Percentiles rank a stretch among this genome's conserved stretches.
Conservation (phyloP, 1,284 basidiomycete genomes). For the Neolentinus lepideus region DNA sequence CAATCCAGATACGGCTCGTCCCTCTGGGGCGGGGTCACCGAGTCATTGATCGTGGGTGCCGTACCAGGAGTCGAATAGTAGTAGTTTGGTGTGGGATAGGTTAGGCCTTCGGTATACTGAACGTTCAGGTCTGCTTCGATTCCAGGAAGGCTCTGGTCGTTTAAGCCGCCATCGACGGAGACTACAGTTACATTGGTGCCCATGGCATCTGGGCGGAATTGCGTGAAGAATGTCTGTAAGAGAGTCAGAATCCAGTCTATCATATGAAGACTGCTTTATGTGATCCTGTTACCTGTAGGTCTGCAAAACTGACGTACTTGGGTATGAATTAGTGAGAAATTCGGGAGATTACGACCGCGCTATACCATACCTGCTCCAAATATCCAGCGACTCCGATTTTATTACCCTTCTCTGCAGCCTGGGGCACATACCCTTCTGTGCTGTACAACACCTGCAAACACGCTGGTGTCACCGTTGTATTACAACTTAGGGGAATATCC, state of each 20-base stretch:
- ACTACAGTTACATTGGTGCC: slow-evolving; percentile 14
- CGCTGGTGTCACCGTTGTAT: slow-evolving; percentile 2
- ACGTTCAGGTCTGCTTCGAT: slow-evolving; percentile 42
- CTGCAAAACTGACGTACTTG: not conserved
- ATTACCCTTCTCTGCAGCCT: slow-evolving; percentile 29
- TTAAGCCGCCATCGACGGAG: slow-evolving; percentile 20
- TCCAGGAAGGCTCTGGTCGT: slow-evolving; percentile 12
- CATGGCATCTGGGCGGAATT: slow-evolving; percentile 14
- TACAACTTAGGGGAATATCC: slow-evolving; percentile 2
- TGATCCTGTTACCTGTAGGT: slow-evolving; percentile 1
- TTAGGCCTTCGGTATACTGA: slow-evolving; percentile 52
- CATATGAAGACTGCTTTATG: not conserved
- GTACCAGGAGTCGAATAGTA: slow-evolving; percentile 41
- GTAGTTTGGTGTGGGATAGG: slow-evolving; percentile 46
- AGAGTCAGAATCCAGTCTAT: not conserved
- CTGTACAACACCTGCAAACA: slow-evolving; percentile 4
- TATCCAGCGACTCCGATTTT: slow-evolving; percentile 50
- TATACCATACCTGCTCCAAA: slow-evolving; percentile 26
- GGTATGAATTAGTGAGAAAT: not conserved
- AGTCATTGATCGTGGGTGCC: slow-evolving; percentile 41
- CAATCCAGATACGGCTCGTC: slow-evolving; percentile 50
- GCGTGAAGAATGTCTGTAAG: slow-evolving; percentile 13
- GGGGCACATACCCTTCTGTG: not conserved
- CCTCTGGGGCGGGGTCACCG: slow-evolving; percentile 42
- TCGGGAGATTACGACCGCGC: not conserved